phyloP scores from a whole-genome alignment of 2,329 filamentous ascomycete genomes.

The Arthroderma sp. region DNA sequence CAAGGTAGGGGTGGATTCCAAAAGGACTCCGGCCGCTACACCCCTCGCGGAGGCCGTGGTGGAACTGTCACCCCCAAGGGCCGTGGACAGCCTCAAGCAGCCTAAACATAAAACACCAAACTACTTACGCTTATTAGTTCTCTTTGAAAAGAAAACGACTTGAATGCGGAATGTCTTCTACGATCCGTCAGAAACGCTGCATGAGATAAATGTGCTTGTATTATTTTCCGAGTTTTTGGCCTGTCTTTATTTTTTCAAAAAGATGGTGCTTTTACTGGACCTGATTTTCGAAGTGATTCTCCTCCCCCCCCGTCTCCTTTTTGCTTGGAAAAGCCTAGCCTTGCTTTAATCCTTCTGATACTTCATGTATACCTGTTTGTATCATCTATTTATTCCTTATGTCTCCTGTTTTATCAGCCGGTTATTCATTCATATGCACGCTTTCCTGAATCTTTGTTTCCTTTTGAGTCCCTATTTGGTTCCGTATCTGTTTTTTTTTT shows the following conservation, averaged over 20 bases:
- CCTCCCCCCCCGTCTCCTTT: background rate
- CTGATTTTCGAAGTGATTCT: background rate
- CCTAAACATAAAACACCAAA: background rate
- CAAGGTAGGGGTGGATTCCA: conserved; percentile 57
- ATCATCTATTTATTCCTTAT: conserved; percentile 4
- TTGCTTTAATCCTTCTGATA: conserved; percentile 4
- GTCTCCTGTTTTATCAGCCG: background rate
- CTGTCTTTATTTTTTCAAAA: background rate
- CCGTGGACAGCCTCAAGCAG: conserved; percentile 15
- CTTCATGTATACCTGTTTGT: conserved; percentile 1
- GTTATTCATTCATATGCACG: background rate
- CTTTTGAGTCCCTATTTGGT: background rate
- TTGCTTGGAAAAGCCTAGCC: conserved; percentile 4
- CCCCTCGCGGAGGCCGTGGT: conserved; percentile 51
- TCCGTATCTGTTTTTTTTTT: background rate
- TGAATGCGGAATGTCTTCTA: background rate
- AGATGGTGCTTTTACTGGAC: background rate
- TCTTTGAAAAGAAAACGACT: background rate
- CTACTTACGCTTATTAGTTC: background rate
- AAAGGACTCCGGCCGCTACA: conserved; percentile 54
- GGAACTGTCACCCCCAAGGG: conserved; percentile 38
- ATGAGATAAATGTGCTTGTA: background rate
- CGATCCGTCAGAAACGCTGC: background rate
- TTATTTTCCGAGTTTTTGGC: conserved; percentile 1
- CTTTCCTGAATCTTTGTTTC: background rate